phyloP scores from a whole-genome alignment of 768 basidiomycete species.

The Trametes punicea region DNA sequence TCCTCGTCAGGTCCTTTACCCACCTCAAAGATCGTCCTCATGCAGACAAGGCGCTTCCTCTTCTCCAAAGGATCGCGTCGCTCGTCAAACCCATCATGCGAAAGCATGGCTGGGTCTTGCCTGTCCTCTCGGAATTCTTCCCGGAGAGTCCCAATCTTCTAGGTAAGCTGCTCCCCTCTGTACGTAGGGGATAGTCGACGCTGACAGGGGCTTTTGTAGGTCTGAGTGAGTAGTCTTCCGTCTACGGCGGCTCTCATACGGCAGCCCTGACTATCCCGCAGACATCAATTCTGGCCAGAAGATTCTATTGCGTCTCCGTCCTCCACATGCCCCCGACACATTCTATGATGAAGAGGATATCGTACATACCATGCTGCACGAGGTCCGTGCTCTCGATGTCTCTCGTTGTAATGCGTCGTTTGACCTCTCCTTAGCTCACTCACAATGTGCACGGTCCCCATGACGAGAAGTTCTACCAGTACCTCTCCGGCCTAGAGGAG shows the following conservation, averaged over 20 bases:
- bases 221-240: conserved; percentile 34
- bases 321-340: conserved; percentile 58
- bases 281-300: conserved; percentile 78
- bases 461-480: conserved; percentile 79
- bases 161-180: conserved; percentile 44
- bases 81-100: conserved; percentile 94
- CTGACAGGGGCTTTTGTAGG: conserved; percentile 25
- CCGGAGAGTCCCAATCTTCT: conserved; percentile 69
- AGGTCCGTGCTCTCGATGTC: conserved; percentile 44
- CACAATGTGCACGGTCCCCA: conserved; percentile 90
- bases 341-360: conserved; percentile 77
- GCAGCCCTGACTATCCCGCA: conserved; percentile 29
- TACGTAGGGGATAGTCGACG: conserved; percentile 11
- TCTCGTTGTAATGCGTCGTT: neutral
- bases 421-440: conserved; percentile 53
- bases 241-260: neutral
- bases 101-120: conserved; percentile 75
- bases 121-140: conserved; percentile 84
- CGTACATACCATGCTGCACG: conserved; percentile 85
- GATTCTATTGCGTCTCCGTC: conserved; percentile 81
- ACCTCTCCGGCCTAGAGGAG: conserved; percentile 68
- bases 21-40: conserved; percentile 68
- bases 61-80: conserved; percentile 68
- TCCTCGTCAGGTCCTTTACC: conserved; percentile 62
- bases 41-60: conserved; percentile 61